Percentiles rank a stretch among this genome's conserved stretches.
These are phyloP conservation scores for Rhodocollybia butyracea DNA, from an alignment of 768 basidiomycete species.

Conservation along the genomic window DNA sequence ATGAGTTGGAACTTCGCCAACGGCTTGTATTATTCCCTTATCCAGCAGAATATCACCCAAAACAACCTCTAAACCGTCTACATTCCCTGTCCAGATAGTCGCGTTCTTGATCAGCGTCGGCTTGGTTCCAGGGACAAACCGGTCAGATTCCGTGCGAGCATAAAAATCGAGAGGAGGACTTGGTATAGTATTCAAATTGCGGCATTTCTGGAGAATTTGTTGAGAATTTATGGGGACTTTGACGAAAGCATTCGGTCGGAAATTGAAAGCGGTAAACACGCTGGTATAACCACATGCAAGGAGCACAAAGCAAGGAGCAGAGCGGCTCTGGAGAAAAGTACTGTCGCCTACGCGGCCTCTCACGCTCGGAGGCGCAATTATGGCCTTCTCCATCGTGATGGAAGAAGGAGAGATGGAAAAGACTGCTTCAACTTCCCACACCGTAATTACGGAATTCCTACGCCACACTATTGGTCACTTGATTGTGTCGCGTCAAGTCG, in stretches of 20 bases:
- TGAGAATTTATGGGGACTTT: constrained; percentile 35
- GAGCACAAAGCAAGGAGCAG: background rate
- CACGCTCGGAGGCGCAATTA: background rate
- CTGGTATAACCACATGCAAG: background rate
- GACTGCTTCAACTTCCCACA: no score
- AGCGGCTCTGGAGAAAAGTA: constrained; percentile 47
- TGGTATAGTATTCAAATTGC: constrained; percentile 41
- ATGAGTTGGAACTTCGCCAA: constrained; percentile 43
- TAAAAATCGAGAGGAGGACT: constrained; percentile 43
- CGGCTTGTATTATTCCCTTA: constrained; percentile 49
- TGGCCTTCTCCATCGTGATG: constrained; percentile 1
- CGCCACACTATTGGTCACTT: no score
- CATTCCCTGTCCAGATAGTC: constrained; percentile 59
- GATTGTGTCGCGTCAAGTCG: no score
- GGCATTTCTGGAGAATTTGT: constrained; percentile 48
- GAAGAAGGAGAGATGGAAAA: background rate
- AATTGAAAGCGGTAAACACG: background rate
- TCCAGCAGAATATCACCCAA: constrained; percentile 59
- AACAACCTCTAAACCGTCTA: constrained; percentile 52
- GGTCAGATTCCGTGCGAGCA: constrained; percentile 47
- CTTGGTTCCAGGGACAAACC: constrained; percentile 59
- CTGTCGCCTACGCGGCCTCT: constrained; percentile 21
- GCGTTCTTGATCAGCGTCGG: constrained; percentile 70
- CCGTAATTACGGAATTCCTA: no score
- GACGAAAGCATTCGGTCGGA: background rate